A percentile compares a stretch with the other conserved stretches of the same genome.
These are phyloP conservation scores for Kodamaea suecica DNA, from an alignment of 1,139 yeast species.

Conservation along the genomic window DNA sequence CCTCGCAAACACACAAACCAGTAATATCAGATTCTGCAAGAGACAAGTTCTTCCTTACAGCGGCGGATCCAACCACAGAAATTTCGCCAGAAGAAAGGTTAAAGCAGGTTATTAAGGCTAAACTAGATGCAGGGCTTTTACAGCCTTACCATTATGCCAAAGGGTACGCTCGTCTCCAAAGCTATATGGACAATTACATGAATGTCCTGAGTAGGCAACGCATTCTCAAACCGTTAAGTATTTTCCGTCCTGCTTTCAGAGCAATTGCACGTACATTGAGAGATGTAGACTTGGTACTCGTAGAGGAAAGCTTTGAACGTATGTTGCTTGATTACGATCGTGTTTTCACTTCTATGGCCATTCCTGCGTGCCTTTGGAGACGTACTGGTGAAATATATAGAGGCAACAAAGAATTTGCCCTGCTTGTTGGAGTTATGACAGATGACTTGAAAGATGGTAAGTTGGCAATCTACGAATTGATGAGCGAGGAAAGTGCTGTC, in stretches of 20 bases:
- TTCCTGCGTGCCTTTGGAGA: constrained; percentile 97
- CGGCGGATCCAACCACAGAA: constrained; percentile 96
- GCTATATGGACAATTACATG: constrained; percentile 94
- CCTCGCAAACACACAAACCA: constrained; percentile 33
- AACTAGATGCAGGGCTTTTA: constrained; percentile 86
- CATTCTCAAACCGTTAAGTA: constrained; percentile 81
- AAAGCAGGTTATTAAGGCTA: constrained; percentile 94
- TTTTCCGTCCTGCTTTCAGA: constrained; percentile 89
- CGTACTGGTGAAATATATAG: constrained; percentile 95
- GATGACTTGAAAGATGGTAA: constrained; percentile 93
- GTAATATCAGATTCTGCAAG: constrained; percentile 75
- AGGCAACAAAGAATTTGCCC: constrained; percentile 95
- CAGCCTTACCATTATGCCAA: constrained; percentile 94
- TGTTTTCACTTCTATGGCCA: constrained; percentile 95
- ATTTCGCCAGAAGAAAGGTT: constrained; percentile 92
- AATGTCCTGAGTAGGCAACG: constrained; percentile 79
- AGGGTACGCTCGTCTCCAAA: constrained; percentile 87
- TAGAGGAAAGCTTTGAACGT: constrained; percentile 92
- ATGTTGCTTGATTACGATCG: constrained; percentile 92
- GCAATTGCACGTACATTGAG: constrained; percentile 89
- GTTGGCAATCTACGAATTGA: constrained; percentile 85
- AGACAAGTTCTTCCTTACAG: constrained; percentile 91
- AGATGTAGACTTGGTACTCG: constrained; percentile 87
- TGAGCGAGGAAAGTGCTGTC: constrained; percentile 98
- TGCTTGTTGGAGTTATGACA: constrained; percentile 85